Evolutionary conservation across 257 asterid species (phyloP), one percentile per base, ranked within the genome.

Genomic region (Anisodus acutangulus): DNA sequence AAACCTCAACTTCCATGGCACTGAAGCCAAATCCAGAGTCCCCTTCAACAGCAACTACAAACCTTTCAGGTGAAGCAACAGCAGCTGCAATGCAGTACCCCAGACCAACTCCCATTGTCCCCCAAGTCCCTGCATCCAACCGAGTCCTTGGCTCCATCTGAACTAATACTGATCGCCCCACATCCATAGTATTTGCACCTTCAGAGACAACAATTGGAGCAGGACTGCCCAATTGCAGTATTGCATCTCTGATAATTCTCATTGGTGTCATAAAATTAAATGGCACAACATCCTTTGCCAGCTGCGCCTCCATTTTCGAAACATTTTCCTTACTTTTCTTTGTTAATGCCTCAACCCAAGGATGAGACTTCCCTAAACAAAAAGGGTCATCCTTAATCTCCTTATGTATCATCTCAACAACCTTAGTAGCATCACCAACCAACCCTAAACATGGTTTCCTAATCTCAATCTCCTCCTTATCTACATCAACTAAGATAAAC

Each of bases 71-170:
- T 2, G 91, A 88, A 7, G 98, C 98, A 83, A 93, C 95, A 0
- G 98, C 97, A 88, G 98, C 98, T 51, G 98, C 98, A 88, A 95
- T 94, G 92, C 98, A 95, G 82, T 95, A 95, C 19, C 98, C 98
- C 55, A 95, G 97, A 57, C 99, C 99, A 72, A 95, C 97, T 53
- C 99, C 99, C 99, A 95, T 95, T 19, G 99, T 95, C 81, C 99
- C 99, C 98, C 98, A 95, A 6, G 99, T 95, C 88, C 99, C 99
- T 0, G 98, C 98, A 90, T 94, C 99, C 93, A 95, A 86, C 91
- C 99, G 90, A 31, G 98, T 94, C 86, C 99, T 89, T 9, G 98
- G 97, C 87, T 95, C 99, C 1, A 91, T 94, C 82, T 94, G 99
- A 86, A 95, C 95, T 82, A 95, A 87, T 4, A 94, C 98, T 0